Evolutionary conservation across 164 flowering plant genomes (phyloP).

Genomic region (Liquidambar formosana): DNA sequence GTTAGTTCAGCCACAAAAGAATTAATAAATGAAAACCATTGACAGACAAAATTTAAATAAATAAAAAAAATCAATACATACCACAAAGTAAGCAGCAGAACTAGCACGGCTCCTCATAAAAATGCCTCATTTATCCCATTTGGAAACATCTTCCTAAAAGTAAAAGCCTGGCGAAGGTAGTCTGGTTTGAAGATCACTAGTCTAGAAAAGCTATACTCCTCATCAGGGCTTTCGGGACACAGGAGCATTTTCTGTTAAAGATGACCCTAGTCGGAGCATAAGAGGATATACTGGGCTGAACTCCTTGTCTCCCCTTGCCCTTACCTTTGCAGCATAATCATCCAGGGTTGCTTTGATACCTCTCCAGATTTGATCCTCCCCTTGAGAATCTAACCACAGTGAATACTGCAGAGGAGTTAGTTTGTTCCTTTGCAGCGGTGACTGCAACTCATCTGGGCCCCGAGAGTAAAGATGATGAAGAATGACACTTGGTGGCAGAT

Average conservation of each 20-base stretch:
- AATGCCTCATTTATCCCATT: neutral
- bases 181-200: neutral
- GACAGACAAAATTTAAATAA: neutral
- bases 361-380: constrained; percentile 95
- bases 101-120: neutral
- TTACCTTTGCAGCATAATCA: constrained; percentile 81
- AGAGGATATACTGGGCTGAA: constrained; percentile 90
- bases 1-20: neutral
- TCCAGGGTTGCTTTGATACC: constrained; percentile 95
- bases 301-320: constrained; percentile 93
- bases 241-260: constrained; percentile 50
- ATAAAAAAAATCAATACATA: neutral
- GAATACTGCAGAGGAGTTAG: constrained; percentile 88
- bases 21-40: neutral
- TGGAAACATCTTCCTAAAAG: neutral
- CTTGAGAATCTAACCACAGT: constrained; percentile 89
- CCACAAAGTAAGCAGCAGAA: neutral
- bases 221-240: constrained; percentile 16
- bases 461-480: constrained; percentile 94
- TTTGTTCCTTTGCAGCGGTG: constrained; percentile 83
- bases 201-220: neutral
- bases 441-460: constrained; percentile 86
- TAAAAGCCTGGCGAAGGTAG: neutral
- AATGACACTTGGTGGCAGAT: constrained; percentile 78
- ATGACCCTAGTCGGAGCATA: constrained; percentile 79